Conservation (phyloP, 2,329 filamentous ascomycete genomes). For the Magnaporthales sp. region DNA sequence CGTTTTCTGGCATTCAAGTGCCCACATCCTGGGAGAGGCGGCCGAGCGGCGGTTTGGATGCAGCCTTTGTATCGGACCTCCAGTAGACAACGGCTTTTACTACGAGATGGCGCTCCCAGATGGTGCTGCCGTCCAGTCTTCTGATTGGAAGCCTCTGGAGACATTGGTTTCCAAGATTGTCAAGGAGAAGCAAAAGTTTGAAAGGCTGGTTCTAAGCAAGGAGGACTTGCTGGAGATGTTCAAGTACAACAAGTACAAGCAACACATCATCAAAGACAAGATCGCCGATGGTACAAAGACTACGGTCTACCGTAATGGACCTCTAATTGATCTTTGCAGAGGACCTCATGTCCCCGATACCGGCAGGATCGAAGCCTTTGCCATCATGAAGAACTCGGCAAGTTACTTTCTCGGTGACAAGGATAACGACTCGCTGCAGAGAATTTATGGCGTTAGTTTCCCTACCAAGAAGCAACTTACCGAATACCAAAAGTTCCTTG, state of each 20-base stretch:
- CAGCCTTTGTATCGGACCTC: conserved; percentile 87
- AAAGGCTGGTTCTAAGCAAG: conserved; percentile 82
- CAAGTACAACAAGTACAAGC: conserved; percentile 95
- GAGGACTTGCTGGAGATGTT: conserved; percentile 94
- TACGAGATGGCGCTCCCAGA: conserved; percentile 88
- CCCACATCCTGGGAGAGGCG: conserved; percentile 92
- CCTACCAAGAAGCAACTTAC: conserved; percentile 93
- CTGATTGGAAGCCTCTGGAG: conserved; percentile 81
- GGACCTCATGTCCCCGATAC: conserved; percentile 94
- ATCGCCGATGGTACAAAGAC: conserved; percentile 82
- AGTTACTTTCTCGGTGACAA: conserved; percentile 88
- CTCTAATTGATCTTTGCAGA: conserved; percentile 88
- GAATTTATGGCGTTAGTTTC: conserved; percentile 92
- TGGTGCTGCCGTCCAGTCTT: conserved; percentile 58
- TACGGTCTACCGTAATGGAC: conserved; percentile 90
- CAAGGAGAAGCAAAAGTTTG: conserved; percentile 95
- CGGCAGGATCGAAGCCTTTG: conserved; percentile 87
- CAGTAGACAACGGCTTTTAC: conserved; percentile 87
- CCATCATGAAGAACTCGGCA: conserved; percentile 68
- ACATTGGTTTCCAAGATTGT: conserved; percentile 72
- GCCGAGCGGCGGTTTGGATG: conserved; percentile 86
- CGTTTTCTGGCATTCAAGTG: conserved; percentile 97
- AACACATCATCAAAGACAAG: conserved; percentile 92
- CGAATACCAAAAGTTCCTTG: conserved; percentile 89
- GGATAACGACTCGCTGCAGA: conserved; percentile 88